phyloP scores from a whole-genome alignment of 306 rosid genomes.

The Boehmeria nivea region DNA sequence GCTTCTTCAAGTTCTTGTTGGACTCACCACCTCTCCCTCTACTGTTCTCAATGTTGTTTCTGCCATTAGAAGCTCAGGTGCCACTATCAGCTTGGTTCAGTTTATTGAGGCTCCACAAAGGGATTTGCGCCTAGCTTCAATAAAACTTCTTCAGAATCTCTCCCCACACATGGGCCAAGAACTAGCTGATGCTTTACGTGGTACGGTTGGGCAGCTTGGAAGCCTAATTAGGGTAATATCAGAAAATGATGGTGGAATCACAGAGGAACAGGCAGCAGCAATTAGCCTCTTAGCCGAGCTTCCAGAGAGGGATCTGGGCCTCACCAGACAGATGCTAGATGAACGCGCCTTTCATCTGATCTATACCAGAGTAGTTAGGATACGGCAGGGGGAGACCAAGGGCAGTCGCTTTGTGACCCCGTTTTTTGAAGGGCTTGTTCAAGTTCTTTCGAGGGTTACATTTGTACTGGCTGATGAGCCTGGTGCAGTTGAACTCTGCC shows the following conservation, averaged over 20 bases:
- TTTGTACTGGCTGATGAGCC: conserved; percentile 68
- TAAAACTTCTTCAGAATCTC: conserved; percentile 75
- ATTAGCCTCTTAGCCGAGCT: conserved; percentile 84
- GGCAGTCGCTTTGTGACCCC: conserved; percentile 87
- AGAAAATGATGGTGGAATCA: conserved; percentile 69
- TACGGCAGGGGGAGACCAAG: conserved; percentile 74
- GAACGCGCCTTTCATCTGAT: conserved; percentile 73
- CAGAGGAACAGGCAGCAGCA: conserved; percentile 94
- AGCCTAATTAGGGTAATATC: conserved; percentile 74
- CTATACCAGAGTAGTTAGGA: conserved; percentile 43
- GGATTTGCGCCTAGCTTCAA: conserved; percentile 80
- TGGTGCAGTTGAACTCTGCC: conserved; percentile 65
- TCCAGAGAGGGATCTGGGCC: conserved; percentile 96
- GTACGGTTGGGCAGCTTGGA: conserved; percentile 92
- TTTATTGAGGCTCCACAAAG: conserved; percentile 92
- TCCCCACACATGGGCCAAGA: conserved; percentile 88
- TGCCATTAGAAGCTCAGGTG: conserved; percentile 96
- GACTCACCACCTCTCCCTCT: conserved; percentile 69
- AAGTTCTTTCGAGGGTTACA: conserved; percentile 79
- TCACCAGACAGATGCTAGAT: conserved; percentile 90
- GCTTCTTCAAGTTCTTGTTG: conserved; percentile 97
- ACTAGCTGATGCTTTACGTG: conserved; percentile 91
- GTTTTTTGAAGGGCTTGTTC: conserved; percentile 81
- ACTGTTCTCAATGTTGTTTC: conserved; percentile 63
- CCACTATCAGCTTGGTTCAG: conserved; percentile 88